These are phyloP conservation scores for Mesotaenium endlicherianum DNA, from an alignment of 139 green algal genomes.

Conservation along the genomic window DNA sequence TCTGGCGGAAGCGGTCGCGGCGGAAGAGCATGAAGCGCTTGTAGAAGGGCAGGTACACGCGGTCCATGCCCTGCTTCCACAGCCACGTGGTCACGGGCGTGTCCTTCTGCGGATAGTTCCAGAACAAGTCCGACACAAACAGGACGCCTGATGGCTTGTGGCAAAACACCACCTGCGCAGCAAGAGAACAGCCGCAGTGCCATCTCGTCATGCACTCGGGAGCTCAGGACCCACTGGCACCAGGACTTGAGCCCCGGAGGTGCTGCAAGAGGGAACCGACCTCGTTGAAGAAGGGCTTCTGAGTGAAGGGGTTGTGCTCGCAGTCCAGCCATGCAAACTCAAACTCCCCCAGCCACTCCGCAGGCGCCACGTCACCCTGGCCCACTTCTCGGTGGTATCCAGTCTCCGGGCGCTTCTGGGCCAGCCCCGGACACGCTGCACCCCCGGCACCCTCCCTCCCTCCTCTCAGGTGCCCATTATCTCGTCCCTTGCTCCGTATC, in stretches of 20 bases:
- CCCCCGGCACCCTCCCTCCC: not conserved
- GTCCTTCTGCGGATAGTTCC: conserved; percentile 58
- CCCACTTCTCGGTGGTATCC: conserved; percentile 46
- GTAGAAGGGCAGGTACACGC: conserved; percentile 67
- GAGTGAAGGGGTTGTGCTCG: conserved; percentile 59
- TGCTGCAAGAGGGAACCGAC: conserved; percentile 18
- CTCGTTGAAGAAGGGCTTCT: conserved; percentile 70
- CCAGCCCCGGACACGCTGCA: conserved; percentile 57
- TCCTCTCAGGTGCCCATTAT: not conserved
- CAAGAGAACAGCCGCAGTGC: too few relatives aligned
- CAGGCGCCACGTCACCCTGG: conserved; percentile 9
- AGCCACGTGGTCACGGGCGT: conserved; percentile 45
- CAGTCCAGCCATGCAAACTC: conserved; percentile 51
- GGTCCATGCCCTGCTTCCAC: conserved; percentile 69
- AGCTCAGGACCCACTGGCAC: too few relatives aligned
- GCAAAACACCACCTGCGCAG: conserved; percentile 55
- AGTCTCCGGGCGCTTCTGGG: conserved; percentile 50
- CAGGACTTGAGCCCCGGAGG: too few relatives aligned
- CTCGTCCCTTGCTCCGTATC: too few relatives aligned
- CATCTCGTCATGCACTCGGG: too few relatives aligned
- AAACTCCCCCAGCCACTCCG: conserved; percentile 59
- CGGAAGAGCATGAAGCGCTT: conserved; percentile 61
- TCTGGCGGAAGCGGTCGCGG: conserved; percentile 38
- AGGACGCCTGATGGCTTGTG: conserved; percentile 53
- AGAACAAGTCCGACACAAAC: conserved; percentile 61